Evolutionary conservation across 345 rosid genomes (phyloP), one percentile per base, ranked within the genome.

Genomic region (Hibiscus trionum): DNA sequence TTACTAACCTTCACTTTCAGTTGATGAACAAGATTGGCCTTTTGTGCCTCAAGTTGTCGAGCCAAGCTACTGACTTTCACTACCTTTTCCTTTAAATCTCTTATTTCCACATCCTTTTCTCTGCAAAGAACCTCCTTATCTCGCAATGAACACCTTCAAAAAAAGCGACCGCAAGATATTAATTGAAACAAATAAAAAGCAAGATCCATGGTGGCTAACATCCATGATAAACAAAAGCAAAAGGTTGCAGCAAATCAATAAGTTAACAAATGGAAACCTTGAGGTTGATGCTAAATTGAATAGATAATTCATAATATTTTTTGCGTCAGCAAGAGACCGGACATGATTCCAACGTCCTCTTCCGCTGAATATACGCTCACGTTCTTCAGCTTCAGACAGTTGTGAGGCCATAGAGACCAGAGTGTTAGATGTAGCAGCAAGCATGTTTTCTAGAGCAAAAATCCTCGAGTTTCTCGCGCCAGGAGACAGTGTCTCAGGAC

Each of bases 281-380:
- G 98, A 89, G 60, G 90, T 82, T 35, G 97, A 90, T 76, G 98
- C 96, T 70, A 95, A 61, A 77, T 88, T 89, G 79, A 95, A 95
- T n/a, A 95, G 84, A 75, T 86, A 75, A 69, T 89, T 90, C 98
- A 95, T 89, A 69, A 89, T 78, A 75, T 83, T 89, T 80, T 90
- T 95, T 3, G 94, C 97, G 27, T 95, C 99, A 60, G 85, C 86
- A 56, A 95, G 88, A 70, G 98, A 87, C 7, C 97, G 88, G 73
- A 95, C 85, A 80, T 95, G 97, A 79, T 92, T 92, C 99, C 99
- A 95, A 37, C 98, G 91, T 35, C 99, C 99, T 76, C 86, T 89
- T 59, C 98, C 99, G 80, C 88, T 84, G 73, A 90, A 90, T 29
- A 84, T 79, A 47, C 95, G 88, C 76, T 89, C 98, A 19, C 96